Conservation (phyloP, 352 stramenopile genomes). For the Phytophthora meadii region DNA sequence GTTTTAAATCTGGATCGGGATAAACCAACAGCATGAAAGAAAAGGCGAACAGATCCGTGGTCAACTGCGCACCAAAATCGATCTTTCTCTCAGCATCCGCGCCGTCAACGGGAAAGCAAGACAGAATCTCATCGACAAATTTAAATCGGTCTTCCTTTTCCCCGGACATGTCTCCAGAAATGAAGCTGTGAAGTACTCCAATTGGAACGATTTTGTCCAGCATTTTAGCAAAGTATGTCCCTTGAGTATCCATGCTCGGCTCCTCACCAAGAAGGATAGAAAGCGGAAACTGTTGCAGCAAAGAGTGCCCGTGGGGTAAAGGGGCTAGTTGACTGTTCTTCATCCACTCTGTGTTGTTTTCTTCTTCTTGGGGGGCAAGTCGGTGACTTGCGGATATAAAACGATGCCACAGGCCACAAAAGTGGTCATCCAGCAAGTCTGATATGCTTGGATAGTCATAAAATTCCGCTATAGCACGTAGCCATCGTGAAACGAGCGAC, state of each 20-base stretch:
- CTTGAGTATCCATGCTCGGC: conserved; percentile 18
- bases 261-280: conserved; percentile 32
- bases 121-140: conserved; percentile 47
- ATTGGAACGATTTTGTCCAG: conserved; percentile 62
- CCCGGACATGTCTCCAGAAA: conserved; percentile 20
- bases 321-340: conserved; percentile 20
- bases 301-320: conserved; percentile 28
- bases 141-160: conserved; percentile 28
- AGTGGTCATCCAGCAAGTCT: conserved; percentile 72
- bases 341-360: conserved; percentile 31
- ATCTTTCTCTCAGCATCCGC: background rate
- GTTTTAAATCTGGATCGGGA: conserved; percentile 40
- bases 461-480: conserved; percentile 47
- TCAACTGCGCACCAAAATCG: conserved; percentile 61
- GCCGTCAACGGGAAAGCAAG: conserved; percentile 24
- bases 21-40: conserved; percentile 58
- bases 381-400: conserved; percentile 35
- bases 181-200: conserved; percentile 51
- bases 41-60: conserved; percentile 74
- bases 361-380: conserved; percentile 5
- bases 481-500: conserved; percentile 52
- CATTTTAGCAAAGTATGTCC: conserved; percentile 37
- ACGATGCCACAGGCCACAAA: conserved; percentile 63
- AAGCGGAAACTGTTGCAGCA: conserved; percentile 51
- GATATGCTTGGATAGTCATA: conserved; percentile 56